Evolutionary conservation across 2,329 filamentous ascomycete species (phyloP).

Genomic region (Curvularia eragrostidis): DNA sequence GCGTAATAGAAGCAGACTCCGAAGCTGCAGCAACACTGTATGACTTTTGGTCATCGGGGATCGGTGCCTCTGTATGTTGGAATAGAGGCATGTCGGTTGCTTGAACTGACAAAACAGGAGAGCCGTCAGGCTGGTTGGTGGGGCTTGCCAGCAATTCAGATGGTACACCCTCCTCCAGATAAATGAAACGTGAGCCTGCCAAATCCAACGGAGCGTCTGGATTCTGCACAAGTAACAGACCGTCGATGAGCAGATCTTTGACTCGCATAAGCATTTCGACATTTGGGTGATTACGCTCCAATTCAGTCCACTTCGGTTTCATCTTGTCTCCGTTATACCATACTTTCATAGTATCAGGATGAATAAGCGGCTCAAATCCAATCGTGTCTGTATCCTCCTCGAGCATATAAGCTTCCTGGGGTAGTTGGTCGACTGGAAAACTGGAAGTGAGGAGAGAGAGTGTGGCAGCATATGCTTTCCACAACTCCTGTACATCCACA

Average conservation of each 20-base stretch:
- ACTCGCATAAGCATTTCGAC: slow-evolving; percentile 72
- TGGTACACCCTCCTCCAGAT: slow-evolving; percentile 60
- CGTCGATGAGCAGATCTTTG: slow-evolving; percentile 67
- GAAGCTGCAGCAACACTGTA: slow-evolving; percentile 49
- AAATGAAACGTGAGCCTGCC: slow-evolving; percentile 59
- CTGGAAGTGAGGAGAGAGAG: slow-evolving; percentile 65
- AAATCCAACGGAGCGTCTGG: slow-evolving; percentile 58
- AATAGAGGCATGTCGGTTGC: slow-evolving; percentile 51
- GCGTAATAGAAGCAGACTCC: slow-evolving; percentile 56
- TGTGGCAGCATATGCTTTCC: slow-evolving; percentile 69
- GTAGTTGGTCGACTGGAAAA: slow-evolving; percentile 65
- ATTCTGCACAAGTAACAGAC: slow-evolving; percentile 63
- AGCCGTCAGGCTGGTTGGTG: slow-evolving; percentile 47
- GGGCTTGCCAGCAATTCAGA: slow-evolving; percentile 59
- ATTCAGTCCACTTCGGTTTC: slow-evolving; percentile 62
- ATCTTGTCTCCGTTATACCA: slow-evolving; percentile 58
- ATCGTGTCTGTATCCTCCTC: slow-evolving; percentile 72
- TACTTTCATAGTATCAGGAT: slow-evolving; percentile 57
- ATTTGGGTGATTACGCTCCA: slow-evolving; percentile 63
- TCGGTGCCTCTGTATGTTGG: slow-evolving; percentile 27
- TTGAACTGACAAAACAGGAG: slow-evolving; percentile 47
- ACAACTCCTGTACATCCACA: slow-evolving; percentile 66
- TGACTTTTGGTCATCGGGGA: slow-evolving; percentile 47
- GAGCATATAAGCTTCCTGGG: slow-evolving; percentile 66
- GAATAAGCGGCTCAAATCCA: slow-evolving; percentile 67